A percentile compares a stretch with the other conserved stretches of the same genome.
Conservation (phyloP, 805 yeast species). For the Lachancea thermotolerans region DNA sequence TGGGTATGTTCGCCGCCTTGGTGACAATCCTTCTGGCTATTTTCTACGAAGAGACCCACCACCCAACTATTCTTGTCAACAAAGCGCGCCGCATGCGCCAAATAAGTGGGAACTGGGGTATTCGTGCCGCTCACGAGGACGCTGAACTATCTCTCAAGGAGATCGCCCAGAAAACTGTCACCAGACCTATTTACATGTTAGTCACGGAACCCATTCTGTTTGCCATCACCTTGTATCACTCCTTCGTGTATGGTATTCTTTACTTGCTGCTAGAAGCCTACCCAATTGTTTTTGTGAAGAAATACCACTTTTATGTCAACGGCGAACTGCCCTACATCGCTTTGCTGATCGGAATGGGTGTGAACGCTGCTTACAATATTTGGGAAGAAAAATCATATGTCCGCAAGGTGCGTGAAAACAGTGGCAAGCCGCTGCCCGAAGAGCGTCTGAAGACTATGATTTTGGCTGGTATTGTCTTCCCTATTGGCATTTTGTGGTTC, state of each 20-base stretch:
- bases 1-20: constrained; percentile 51
- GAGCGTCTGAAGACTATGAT: constrained; percentile 73
- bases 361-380: constrained; percentile 51
- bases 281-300: constrained; percentile 59
- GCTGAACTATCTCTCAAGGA: constrained; percentile 50
- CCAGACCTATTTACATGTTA: constrained; percentile 65
- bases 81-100: constrained; percentile 60
- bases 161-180: constrained; percentile 52
- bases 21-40: constrained; percentile 33
- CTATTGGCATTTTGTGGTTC: constrained; percentile 78
- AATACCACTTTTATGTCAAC: constrained; percentile 46
- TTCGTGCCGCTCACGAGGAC: constrained; percentile 70
- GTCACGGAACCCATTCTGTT: constrained; percentile 65
- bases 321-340: constrained; percentile 75
- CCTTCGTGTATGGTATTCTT: constrained; percentile 74
- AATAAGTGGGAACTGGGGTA: constrained; percentile 75
- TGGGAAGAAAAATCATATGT: constrained; percentile 48
- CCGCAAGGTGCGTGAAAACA: constrained; percentile 42
- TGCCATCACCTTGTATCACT: constrained; percentile 61
- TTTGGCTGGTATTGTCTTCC: constrained; percentile 61
- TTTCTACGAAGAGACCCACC: constrained; percentile 61
- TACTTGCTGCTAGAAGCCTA: constrained; percentile 69
- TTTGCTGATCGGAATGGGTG: constrained; percentile 58
- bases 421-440: constrained; percentile 66
- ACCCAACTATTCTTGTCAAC: constrained; percentile 53